Evolutionary conservation across 495 filamentous ascomycete genomes (phyloP), one percentile per base, ranked within the genome.

Genomic region (Gamarada debralockiae): DNA sequence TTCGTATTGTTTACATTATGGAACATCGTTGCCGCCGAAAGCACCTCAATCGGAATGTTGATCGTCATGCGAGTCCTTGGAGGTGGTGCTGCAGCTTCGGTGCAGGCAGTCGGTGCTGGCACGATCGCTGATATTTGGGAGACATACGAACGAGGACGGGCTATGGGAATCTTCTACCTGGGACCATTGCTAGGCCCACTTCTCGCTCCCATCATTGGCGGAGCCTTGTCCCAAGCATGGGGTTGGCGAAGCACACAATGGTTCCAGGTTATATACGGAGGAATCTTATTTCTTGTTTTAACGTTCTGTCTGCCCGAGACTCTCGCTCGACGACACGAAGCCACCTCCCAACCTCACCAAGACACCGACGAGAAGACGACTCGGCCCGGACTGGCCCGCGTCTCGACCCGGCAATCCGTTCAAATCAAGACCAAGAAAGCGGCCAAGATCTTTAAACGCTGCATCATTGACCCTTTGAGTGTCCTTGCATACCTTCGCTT

Each of bases 91-190:
- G 82, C 90, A 12, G 92, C 91, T 0, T 88, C 84, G 0, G 92
- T 96, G 0, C 92, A 97, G 62, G 89, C 89, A 14, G 91, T 96
- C 21, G 92, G 92, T 17, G 92, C 92, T 14, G 92, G 92, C 14
- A 95, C 90, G 2, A 90, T 97, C 37, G 86, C 92, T 9, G 92
- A 96, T 69, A 78, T 96, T 47, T 97, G 92, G 92, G 88, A 92
- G 51, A 64, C 82, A 1, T 77, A 73, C 18, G 87, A 96, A 65
- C 74, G 92, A 50, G 92, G 92, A 6, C 73, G 73, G 20, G 92
- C 91, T n/a, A 96, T 97, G 90, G 85, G 90, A 2, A 80, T 89
- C 20, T 97, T 96, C 68, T 97, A 95, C 54, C 75, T 96, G 0
- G 92, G 92, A 0, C 92, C 92, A 1, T 70, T 97, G n/a, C 66